Evolutionary conservation across 1,284 basidiomycete species (phyloP).

Genomic region (Inonotus hispidus): DNA sequence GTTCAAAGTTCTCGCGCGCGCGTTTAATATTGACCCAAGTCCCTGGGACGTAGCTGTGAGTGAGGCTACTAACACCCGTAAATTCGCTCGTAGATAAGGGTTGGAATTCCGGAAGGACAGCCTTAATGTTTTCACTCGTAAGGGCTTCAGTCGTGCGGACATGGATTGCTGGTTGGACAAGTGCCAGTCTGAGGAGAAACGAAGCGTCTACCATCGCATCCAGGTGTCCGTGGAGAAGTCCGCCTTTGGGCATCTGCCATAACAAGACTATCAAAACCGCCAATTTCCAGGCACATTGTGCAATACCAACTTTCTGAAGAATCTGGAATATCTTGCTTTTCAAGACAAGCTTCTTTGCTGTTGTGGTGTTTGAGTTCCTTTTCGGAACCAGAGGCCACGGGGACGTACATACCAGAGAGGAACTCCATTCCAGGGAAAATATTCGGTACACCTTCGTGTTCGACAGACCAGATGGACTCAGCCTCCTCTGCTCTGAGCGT

Average conservation of each 20-base stretch:
- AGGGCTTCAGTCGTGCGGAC: conserved; percentile 40
- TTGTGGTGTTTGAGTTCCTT: not conserved
- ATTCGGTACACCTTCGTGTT: conserved; percentile 49
- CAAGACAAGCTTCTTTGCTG: conserved; percentile 52
- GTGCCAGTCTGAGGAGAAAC: conserved; percentile 46
- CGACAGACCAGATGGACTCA: conserved; percentile 48
- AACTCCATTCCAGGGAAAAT: conserved; percentile 76
- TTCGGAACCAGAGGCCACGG: not conserved
- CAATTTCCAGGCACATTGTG: not conserved
- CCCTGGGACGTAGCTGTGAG: conserved; percentile 37
- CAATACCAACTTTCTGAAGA: conserved; percentile 43
- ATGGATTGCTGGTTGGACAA: conserved; percentile 53
- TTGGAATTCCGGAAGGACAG: conserved; percentile 45
- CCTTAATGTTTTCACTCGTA: conserved; percentile 34
- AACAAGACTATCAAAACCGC: not conserved
- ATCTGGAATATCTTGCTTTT: conserved; percentile 56
- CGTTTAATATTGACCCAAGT: conserved; percentile 49
- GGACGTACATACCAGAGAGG: conserved; percentile 43
- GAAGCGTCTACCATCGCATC: conserved; percentile 59
- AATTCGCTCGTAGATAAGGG: conserved; percentile 36
- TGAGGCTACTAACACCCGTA: conserved; percentile 34
- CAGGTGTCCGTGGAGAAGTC: conserved; percentile 62
- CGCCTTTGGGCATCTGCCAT: conserved; percentile 70
- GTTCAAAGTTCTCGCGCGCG: conserved; percentile 49
- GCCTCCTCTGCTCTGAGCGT: conserved; percentile 51